Base-by-base conservation (phyloP, 208 protist genomes). In the Leishmania lainsoni region DNA sequence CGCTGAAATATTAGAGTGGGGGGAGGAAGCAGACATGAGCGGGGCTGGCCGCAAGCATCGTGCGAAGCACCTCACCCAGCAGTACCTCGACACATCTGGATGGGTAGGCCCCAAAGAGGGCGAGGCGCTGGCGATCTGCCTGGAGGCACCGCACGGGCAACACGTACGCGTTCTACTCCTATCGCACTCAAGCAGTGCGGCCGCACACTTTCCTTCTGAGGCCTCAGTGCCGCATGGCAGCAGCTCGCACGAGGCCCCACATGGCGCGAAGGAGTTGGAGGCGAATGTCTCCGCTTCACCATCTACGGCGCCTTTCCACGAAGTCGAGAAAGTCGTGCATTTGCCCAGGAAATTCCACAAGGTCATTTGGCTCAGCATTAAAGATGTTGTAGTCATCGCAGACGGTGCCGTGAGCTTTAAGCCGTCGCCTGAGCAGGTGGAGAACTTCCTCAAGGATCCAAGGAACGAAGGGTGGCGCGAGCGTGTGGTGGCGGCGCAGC, bases 281-380 rank as follows among this genome's bases (percentile, higher is more conserved):
- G 73, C 22, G 59, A 45, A 14, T 73, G 69, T 16, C 35, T 49
- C n/a, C 2, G 54, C 49, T 8, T 22, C 42, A 16, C 35, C 26
- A 61, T 49, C 22, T 12, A 20, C 51, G 68, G 39, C 20, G 61
- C 6, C 66, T n/a, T 4, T 32, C 14, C 52, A 54, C 2, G 61
- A 68, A 75, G 75, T 78, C 39, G 86, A 94, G 83, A 81, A 86
- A 58, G 26, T 96, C 10, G 91, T 92, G 39, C 80, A 89, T 35
- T 74, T 97, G 6, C 94, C 94, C n/a, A 82, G 94, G 16, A 97
- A 96, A 84, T 97, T 97, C 58, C 89, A 92, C 83, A 97, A 97
- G 79, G 94, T 97, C 42, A 95, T 97, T 63, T 97, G 94, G 92
- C 83, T 97, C 4, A 80, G 82, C 61, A 90, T 96, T 51, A 90